Percentiles rank a stretch among this genome's conserved stretches.
Evolutionary conservation across 2,329 filamentous ascomycete species (phyloP).

Genomic region (Fusarium compactum): DNA sequence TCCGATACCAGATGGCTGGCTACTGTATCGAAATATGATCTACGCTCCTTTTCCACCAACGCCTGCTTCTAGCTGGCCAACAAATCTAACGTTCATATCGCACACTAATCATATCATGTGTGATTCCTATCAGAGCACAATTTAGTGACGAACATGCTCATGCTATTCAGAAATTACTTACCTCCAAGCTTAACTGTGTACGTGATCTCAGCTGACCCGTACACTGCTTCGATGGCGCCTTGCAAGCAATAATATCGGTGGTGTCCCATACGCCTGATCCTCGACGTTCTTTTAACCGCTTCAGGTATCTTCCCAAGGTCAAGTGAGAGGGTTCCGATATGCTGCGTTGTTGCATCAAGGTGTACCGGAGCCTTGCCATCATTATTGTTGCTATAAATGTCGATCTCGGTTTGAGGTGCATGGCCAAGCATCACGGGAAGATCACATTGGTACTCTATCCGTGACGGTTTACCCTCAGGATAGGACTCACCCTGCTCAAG

Average conservation of each 20-base stretch:
- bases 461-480: constrained; percentile 52
- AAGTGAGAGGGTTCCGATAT: constrained; percentile 53
- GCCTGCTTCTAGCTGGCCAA: background rate
- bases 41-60: constrained; percentile 5
- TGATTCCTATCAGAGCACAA: constrained; percentile 48
- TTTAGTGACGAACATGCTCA: constrained; percentile 18
- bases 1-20: background rate
- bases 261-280: constrained; percentile 51
- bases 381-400: constrained; percentile 54
- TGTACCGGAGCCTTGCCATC: constrained; percentile 50
- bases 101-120: constrained; percentile 54
- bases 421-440: constrained; percentile 53
- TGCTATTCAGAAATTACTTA: constrained; percentile 25
- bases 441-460: constrained; percentile 55
- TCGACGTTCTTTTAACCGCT: constrained; percentile 49
- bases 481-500: constrained; percentile 53
- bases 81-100: constrained; percentile 48
- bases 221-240: constrained; percentile 54
- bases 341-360: constrained; percentile 46
- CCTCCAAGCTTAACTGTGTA: constrained; percentile 55
- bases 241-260: constrained; percentile 54
- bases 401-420: constrained; percentile 54
- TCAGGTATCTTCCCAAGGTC: constrained; percentile 52
- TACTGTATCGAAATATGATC: constrained; percentile 1
- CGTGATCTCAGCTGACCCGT: constrained; percentile 55